Evolutionary conservation across 225 moss, liverwort and hornwort genomes (phyloP), one percentile per base, ranked within the genome.

Genomic region (Thuidium tamariscinum): DNA sequence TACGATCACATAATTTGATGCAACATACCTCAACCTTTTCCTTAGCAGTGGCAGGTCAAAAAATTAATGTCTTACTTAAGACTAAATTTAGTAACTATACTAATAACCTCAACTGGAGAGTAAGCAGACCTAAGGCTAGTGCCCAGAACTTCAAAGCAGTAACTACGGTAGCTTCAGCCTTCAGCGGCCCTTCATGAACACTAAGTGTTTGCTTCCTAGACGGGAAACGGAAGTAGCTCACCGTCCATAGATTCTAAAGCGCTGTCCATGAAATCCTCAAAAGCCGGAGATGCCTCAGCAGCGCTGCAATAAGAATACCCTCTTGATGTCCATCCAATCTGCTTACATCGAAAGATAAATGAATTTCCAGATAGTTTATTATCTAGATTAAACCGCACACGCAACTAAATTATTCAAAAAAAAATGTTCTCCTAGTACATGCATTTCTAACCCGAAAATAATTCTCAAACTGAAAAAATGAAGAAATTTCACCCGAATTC

Each of bases 271-370:
- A 87, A 90, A 51, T 51, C 71, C 65, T 89, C 92, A n/a, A 22
- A n/a, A 74, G 52, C 9, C n/a, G 22, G n/a, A 74, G 91, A 87
- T 67, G 92, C 94, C 80, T 93, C 94, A 73, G 91, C 95, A 22
- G 90, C 88, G 30, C 83, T 87, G 65, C 85, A 86, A 90, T 79
- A 94, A 55, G 90, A 94, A 91, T 92, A 92, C 59, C 90, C 89
- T 51, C 90, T 94, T 68, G 92, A 94, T 46, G 90, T 92, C 94
- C 94, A 92, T 68, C 92, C 90, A 93, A 92, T 93, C 97, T 95
- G 80, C 55, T 81, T 60, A 80, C 86, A 79, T 75, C 61, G 41
- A 86, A 65, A 82, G 37, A 36, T 9, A 23, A 61, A 81, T 3
- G 26, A 84, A 77, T 37, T 30, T 74, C 34, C 21, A 51, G 34